Base-by-base conservation (phyloP, 73 alveolate species). In the Durusdinium trenchii region DNA sequence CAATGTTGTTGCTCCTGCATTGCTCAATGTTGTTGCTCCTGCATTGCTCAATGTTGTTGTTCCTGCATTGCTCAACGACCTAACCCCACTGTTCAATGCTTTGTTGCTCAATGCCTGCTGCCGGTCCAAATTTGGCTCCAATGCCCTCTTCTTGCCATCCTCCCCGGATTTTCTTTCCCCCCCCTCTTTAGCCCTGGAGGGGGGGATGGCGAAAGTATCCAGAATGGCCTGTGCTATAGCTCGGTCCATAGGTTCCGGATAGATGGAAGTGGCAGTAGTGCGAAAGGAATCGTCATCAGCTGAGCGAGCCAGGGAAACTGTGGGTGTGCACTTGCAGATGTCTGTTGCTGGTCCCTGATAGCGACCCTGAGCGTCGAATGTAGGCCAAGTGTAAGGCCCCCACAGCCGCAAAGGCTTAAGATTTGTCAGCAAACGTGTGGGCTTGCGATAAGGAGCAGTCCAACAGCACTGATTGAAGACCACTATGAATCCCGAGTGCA, bases 381-480 rank as follows among this genome's bases (percentile, higher is more conserved):
- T 14, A 32, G 90, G 90, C 90, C 90, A 79, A 0, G 35, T 61
- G 0, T 6, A 0, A 0, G 90, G 90, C 6, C 90, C 90, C 90
- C 90, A 79, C 1, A 38, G 3, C 61, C 64, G 3, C 42, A 79
- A 38, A 1, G 67, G 30, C 28, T 57, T 42, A 30, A 79, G 36
- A 61, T 79, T 79, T 0, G 90, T 1, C 45, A 79, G 48, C 46
- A 79, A 6, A 5, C 90, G 35, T 12, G 90, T 79, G 3, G 90
- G 90, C 64, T 79, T 79, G 6, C 90, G 64, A 9, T 79, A 79
- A 23, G 73, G 73, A 32, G 73, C 73, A 1, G n/a, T 32, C 73
- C 73, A 60, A 32, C 73, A 60, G 73, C 90, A 79, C 42, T 79
- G 90, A 45, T 42, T 79, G 90, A 79, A 79, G 26, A 28, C 90